A percentile compares a stretch with the other conserved stretches of the same genome.
These are phyloP conservation scores for Candida frijolesensis DNA, from an alignment of 1,139 yeast genomes.

Conservation along the genomic window DNA sequence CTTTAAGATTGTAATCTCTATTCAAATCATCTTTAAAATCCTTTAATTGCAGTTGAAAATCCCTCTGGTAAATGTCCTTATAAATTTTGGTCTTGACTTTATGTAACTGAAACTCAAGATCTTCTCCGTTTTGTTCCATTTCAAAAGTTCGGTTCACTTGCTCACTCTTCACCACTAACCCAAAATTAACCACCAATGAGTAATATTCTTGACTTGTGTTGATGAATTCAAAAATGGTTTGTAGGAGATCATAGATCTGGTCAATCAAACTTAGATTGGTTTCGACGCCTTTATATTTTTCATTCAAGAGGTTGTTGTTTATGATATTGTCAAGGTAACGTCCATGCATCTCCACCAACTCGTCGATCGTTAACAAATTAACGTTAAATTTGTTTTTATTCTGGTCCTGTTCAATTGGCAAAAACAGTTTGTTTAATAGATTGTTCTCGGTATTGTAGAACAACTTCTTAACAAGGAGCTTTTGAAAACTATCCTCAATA, in stretches of 20 bases:
- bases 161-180: conserved; percentile 28
- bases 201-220: conserved; percentile 49
- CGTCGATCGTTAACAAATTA: conserved; percentile 47
- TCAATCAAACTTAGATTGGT: conserved; percentile 44
- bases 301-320: conserved; percentile 41
- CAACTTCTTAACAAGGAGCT: conserved; percentile 21
- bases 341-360: conserved; percentile 43
- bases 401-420: conserved; percentile 9
- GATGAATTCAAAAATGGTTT: conserved; percentile 44
- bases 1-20: conserved; percentile 27
- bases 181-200: conserved; percentile 31
- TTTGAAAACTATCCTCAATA: conserved; percentile 44
- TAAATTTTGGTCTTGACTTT: conserved; percentile 27
- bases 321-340: conserved; percentile 41
- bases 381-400: conserved; percentile 18
- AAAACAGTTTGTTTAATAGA: conserved; percentile 14
- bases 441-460: conserved; percentile 20
- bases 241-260: conserved; percentile 49
- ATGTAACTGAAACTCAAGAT: conserved; percentile 24
- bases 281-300: conserved; percentile 35
- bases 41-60: conserved; percentile 23
- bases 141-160: conserved; percentile 8
- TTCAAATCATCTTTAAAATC: conserved; percentile 32
- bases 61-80: conserved; percentile 26
- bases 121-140: conserved; percentile 18